Evolutionary conservation across 805 yeast species (phyloP), one percentile per base, ranked within the genome.

Genomic region (Cyberlindnera meyerae): DNA sequence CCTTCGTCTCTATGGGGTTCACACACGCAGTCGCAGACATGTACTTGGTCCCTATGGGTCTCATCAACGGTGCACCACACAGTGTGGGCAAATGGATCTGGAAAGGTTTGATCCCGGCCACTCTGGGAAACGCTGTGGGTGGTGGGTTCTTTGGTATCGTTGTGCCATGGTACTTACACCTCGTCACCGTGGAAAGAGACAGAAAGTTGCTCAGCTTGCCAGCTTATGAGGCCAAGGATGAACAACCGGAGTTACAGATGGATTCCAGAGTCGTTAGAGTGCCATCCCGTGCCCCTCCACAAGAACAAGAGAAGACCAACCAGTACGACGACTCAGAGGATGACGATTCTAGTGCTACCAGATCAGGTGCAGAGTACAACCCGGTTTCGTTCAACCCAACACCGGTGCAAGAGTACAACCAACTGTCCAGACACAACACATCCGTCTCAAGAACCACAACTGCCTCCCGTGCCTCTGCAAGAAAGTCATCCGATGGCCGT

Each of bases 1-100:
- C 89, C 0, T 82, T 85, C 58, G 93, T 82, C n/a, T 50, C 79
- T 1, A 65, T 79, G 66, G 93, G 94, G 0, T 85, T 77, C 58
- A 77, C 85, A 2, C 94, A 85, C 54, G 76, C 77, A 2, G 87
- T 85, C 8, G 95, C 94, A 1, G 95, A 85, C 55, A 82, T 85
- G 93, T 79, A 67, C 46, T 47, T 82, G 36, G 54, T 80, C 5
- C 75, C 79, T 8, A 73, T 77, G 44, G 94, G 85, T 0, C 59
- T 82, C 53, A 66, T 83, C 32, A 82, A 81, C 57, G 75, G 79
- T 12, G 82, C 85, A 1, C 70, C 75, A 3, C 62, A 79, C 8
- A 64, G 80, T 0, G 85, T 82, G 25, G 83, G 79, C 0, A 58
- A 61, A 8, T 79, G 77, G 40, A 75, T 81, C 9, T 84, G 93